Percentiles rank a stretch among this genome's conserved stretches.
Evolutionary conservation across 164 flowering plant genomes (phyloP).

Genomic region (Sextonia rubra): DNA sequence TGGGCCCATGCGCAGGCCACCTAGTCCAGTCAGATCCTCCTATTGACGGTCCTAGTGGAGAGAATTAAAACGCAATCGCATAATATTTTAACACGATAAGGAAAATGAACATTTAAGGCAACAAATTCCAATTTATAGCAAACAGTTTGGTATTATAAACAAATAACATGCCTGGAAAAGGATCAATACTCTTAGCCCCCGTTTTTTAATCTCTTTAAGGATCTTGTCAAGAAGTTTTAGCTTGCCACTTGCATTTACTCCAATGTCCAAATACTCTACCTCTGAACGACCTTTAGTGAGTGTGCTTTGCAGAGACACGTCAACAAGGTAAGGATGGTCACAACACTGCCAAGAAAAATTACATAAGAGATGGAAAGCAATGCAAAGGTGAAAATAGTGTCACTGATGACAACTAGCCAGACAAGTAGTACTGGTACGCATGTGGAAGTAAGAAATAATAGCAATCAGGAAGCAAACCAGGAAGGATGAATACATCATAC

Average conservation of each 20-base stretch:
- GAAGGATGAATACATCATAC: background rate
- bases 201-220: constrained; percentile 48
- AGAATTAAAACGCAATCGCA: too few relatives aligned
- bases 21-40: too few relatives aligned
- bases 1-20: too few relatives aligned
- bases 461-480: background rate
- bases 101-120: background rate
- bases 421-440: background rate
- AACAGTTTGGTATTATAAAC: background rate
- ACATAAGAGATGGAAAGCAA: background rate
- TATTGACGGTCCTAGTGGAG: too few relatives aligned
- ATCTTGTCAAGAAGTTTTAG: constrained; percentile 69
- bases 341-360: constrained; percentile 55
- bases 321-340: constrained; percentile 80
- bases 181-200: constrained; percentile 50
- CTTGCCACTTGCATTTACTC: constrained; percentile 85
- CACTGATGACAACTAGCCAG: background rate
- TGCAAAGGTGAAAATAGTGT: background rate
- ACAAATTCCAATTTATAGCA: background rate
- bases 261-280: constrained; percentile 52
- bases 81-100: too few relatives aligned
- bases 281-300: constrained; percentile 38
- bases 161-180: constrained; percentile 64
- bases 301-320: constrained; percentile 35
- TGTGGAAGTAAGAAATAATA: background rate